phyloP scores from a whole-genome alignment of 2,329 filamentous ascomycete species.

The Dothidotthia symphoricarpi region DNA sequence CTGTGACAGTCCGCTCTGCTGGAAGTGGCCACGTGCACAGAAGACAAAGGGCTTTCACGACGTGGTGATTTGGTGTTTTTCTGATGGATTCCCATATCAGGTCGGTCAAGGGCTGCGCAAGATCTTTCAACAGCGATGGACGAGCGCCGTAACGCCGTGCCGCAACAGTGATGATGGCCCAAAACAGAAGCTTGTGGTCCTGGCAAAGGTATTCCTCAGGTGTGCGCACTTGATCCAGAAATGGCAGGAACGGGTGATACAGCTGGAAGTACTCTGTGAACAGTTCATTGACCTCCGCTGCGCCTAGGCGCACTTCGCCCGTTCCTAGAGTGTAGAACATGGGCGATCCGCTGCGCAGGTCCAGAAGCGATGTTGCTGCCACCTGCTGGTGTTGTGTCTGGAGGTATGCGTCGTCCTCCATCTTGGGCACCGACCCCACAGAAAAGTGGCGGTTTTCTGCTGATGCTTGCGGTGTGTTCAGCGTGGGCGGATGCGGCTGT shows the following conservation, averaged over 20 bases:
- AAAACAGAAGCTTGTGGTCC: slow-evolving; percentile 79
- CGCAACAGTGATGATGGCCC: slow-evolving; percentile 75
- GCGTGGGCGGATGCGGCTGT: slow-evolving; percentile 38
- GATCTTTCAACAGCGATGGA: slow-evolving; percentile 62
- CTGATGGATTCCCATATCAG: slow-evolving; percentile 76
- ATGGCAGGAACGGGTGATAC: slow-evolving; percentile 76
- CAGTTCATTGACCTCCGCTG: slow-evolving; percentile 52
- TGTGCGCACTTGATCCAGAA: slow-evolving; percentile 64
- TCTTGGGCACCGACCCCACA: slow-evolving; percentile 18
- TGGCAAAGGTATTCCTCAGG: slow-evolving; percentile 72
- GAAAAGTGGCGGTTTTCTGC: slow-evolving; percentile 25
- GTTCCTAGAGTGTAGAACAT: slow-evolving; percentile 58
- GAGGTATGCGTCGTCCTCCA: slow-evolving; percentile 38
- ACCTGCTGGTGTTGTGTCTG: slow-evolving; percentile 41
- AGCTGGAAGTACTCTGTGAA: slow-evolving; percentile 73
- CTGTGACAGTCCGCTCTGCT: slow-evolving; percentile 75
- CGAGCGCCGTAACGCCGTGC: slow-evolving; percentile 67
- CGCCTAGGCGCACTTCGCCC: slow-evolving; percentile 47
- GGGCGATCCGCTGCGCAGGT: slow-evolving; percentile 51
- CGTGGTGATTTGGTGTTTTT: slow-evolving; percentile 74
- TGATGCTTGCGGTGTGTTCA: slow-evolving; percentile 27
- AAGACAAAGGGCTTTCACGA: slow-evolving; percentile 77
- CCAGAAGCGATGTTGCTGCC: slow-evolving; percentile 41
- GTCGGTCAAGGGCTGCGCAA: slow-evolving; percentile 65
- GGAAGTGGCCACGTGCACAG: slow-evolving; percentile 80